Base-by-base conservation (phyloP, 148 eudicot species). In the Rhododendron williamsianum region DNA sequence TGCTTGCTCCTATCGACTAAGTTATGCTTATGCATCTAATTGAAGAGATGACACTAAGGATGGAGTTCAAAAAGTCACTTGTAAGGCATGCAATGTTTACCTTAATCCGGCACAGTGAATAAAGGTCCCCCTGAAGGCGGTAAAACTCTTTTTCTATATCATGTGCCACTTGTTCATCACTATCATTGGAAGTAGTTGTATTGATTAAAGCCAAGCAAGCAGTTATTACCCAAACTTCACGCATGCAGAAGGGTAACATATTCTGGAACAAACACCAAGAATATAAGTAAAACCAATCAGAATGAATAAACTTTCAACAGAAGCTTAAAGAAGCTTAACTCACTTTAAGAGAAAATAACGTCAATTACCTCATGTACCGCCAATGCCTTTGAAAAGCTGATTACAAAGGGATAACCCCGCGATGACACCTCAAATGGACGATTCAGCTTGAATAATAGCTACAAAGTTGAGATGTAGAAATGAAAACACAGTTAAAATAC, bases 391-490 rank as follows among this genome's bases (percentile, higher is more conserved):
- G 99, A 95, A 89, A 96, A 96, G 92, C 94, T 90, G 81, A 96
- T 93, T 78, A 96, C 87, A 87, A 96, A 96, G 51, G 98, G 89
- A 87, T 94, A 92, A 69, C 99, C 99, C 82, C 96, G 90, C 63
- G 98, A 94, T 65, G 98, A 98, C 85, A 95, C 99, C 91, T 96
- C 99, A 87, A 91, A 96, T 36, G 98, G 94, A 81, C 99, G 99
- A 89, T 89, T 91, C 85, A 96, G 89, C 91, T 94, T 93, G 87
- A 94, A 94, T 85, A 96, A 90, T 49, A 96, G 93, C 99, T 96
- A 93, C 89, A 89, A 88, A 49, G 41, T 85, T 86, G 82, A 86
- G 43, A 87, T 49, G 84, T 78, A 83, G 48, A 45, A 78, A 41
- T 79, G 52, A 35, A 69, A 63, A 85, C 58, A 18, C n/a, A 67